Conservation (phyloP, 768 basidiomycete genomes). For the Gelatoporia subvermispora region DNA sequence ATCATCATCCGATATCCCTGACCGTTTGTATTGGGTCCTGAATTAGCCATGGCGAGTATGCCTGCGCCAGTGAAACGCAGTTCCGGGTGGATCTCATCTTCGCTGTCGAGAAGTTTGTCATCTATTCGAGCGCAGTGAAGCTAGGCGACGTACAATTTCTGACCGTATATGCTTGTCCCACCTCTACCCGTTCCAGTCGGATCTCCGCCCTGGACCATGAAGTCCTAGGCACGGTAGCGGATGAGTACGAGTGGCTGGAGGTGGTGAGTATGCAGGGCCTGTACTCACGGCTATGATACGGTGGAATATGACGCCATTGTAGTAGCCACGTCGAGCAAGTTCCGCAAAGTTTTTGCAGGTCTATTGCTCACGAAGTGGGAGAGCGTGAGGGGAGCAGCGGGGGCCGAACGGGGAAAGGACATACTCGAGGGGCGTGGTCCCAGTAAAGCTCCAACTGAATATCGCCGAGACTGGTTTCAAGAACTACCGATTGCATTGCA, state of each 20-base stretch:
- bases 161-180: constrained; percentile 84
- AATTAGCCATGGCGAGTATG: constrained; percentile 96
- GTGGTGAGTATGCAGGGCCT: not conserved
- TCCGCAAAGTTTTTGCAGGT: constrained; percentile 95
- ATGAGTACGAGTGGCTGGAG: not conserved
- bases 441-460: constrained; percentile 90
- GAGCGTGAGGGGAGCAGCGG: constrained; percentile 7
- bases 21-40: constrained; percentile 91
- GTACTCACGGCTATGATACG: constrained; percentile 79
- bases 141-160: constrained; percentile 63
- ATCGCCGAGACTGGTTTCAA: constrained; percentile 84
- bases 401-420: constrained; percentile 6
- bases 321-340: constrained; percentile 87
- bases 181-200: constrained; percentile 95
- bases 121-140: not conserved
- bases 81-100: constrained; percentile 89
- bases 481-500: constrained; percentile 51
- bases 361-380: constrained; percentile 35
- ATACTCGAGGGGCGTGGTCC: constrained; percentile 77
- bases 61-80: constrained; percentile 94
- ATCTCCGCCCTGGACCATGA: constrained; percentile 96
- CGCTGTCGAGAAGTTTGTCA: constrained; percentile 35
- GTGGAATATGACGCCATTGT: constrained; percentile 87
- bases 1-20: constrained; percentile 5
- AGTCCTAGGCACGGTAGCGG: constrained; percentile 55